Evolutionary conservation across 768 basidiomycete species (phyloP).

Genomic region (Boletus bicolor): DNA sequence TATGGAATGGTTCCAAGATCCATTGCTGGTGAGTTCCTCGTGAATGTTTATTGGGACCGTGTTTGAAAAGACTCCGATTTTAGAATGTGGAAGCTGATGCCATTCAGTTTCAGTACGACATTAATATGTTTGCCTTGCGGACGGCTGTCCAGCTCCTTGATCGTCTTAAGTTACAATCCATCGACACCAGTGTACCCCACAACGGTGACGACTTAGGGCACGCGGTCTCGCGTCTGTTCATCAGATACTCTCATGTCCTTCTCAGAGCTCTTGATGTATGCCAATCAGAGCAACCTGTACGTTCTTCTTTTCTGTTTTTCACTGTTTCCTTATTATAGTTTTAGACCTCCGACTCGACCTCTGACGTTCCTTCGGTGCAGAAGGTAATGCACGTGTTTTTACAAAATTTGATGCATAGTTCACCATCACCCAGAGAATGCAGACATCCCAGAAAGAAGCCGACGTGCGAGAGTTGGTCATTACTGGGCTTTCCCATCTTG

Average conservation of each 20-base stretch:
- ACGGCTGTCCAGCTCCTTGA: conserved; percentile 75
- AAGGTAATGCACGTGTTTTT: conserved; percentile 35
- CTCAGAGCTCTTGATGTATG: conserved; percentile 56
- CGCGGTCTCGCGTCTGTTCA: conserved; percentile 74
- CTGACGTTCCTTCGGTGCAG: conserved; percentile 46
- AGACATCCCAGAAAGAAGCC: conserved; percentile 47
- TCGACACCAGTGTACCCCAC: conserved; percentile 47
- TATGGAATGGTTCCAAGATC: conserved; percentile 73
- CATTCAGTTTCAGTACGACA: conserved; percentile 49
- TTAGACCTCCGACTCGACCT: conserved; percentile 48
- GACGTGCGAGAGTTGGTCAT: conserved; percentile 77
- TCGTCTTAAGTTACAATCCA: conserved; percentile 60
- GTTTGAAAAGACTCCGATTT: background rate
- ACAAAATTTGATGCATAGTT: background rate
- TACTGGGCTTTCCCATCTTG: conserved; percentile 74
- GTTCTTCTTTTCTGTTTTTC: conserved; percentile 9
- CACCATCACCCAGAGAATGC: conserved; percentile 37
- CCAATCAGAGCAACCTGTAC: conserved; percentile 46
- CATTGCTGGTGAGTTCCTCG: conserved; percentile 42
- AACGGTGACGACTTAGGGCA: conserved; percentile 64
- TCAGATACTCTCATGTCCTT: conserved; percentile 68
- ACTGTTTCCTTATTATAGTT: conserved; percentile 4
- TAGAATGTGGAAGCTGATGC: conserved; percentile 39
- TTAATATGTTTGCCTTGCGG: conserved; percentile 72
- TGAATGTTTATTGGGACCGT: background rate